Base-by-base conservation (phyloP, 2,329 filamentous ascomycete genomes). In the Endocalyx cinctus region DNA sequence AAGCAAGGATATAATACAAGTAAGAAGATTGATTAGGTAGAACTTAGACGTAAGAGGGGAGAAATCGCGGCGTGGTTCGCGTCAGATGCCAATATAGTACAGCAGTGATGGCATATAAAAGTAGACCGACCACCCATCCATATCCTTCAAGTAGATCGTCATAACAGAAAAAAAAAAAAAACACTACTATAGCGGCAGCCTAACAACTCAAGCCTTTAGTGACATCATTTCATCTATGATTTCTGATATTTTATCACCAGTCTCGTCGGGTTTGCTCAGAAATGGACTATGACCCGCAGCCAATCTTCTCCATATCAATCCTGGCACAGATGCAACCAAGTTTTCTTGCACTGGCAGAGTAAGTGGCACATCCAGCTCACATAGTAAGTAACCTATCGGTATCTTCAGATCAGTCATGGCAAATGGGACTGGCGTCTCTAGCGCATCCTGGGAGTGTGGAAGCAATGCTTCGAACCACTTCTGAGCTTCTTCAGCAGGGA, bases 371-470 rank as follows among this genome's bases (percentile, higher is more conserved):
- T 47, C 44, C 20, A 33, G 29, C 27, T 42, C 43, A 19, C 31
- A 40, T 5, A 47, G 18, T 5, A 46, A 27, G 17, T 38, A 47
- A 15, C 29, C 27, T 16, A 32, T 42, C 6, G 42, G 42, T 13
- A 47, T 37, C 22, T 32, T 40, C 13, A 44, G 30, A 22, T 46
- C 40, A 11, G 42, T 27, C 3, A 37, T 33, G 17, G 36, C 31
- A 23, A 38, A 46, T 10, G 38, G 30, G n/a, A 35, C 33, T 13
- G 37, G 35, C 5, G 28, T 38, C 33, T 47, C 42, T 30, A 46
- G 31, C 5, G 45, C 35, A 19, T 44, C 42, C 29, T 46, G 42
- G 1, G 45, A 43, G 14, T 40, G 36, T 6, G 42, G 31, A 3
- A 38, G 23, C 5, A 45, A 31, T 2, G 31, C 26, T 11, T 40